Evolutionary conservation across 305 asterid species (phyloP), one percentile per base, ranked within the genome.

Genomic region (Rubia occidens): DNA sequence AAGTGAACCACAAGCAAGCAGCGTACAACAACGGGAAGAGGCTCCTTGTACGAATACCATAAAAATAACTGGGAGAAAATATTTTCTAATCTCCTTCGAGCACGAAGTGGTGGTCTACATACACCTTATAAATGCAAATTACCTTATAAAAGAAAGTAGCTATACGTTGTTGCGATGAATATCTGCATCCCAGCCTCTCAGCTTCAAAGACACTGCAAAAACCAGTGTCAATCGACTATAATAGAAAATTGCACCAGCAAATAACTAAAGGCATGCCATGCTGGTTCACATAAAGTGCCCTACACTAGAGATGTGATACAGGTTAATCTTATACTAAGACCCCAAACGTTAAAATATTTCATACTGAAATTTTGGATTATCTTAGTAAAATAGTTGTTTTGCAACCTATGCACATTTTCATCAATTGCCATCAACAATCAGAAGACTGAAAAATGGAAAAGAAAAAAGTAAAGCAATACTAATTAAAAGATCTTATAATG

Each of bases 111-210:
- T 6, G 6, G 18, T 44, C 45, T n/a, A 62, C 20, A 76, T 11
- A 70, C 4, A 45, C 43, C 75, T 63, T 49, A 35, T 8, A 68
- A 39, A 45, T 29, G 71, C 54, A 51, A 51, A 55, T 60, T 74
- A 88, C 96, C 96, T 91, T 91, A 84, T 88, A 91, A 74, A 91
- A 88, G 84, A 79, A 91, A 4, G 97, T 81, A 8, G 93, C 96
- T 67, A 87, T 71, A 39, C 97, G 81, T 83, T 91, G 96, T 83
- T 85, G 95, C 72, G 73, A 49, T 20, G 96, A 84, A 78, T 87
- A 91, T 78, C 79, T 80, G 81, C 80, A 70, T 75, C 97, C 97
- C 18, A 92, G 95, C 78, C 93, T 84, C 82, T 85, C 93, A 73
- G 91, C 93, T 83, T 91, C 95, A 62, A 91, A 87, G 69, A 89